Base-by-base conservation (phyloP, 768 basidiomycete genomes). In the Pleurotus giganteus region DNA sequence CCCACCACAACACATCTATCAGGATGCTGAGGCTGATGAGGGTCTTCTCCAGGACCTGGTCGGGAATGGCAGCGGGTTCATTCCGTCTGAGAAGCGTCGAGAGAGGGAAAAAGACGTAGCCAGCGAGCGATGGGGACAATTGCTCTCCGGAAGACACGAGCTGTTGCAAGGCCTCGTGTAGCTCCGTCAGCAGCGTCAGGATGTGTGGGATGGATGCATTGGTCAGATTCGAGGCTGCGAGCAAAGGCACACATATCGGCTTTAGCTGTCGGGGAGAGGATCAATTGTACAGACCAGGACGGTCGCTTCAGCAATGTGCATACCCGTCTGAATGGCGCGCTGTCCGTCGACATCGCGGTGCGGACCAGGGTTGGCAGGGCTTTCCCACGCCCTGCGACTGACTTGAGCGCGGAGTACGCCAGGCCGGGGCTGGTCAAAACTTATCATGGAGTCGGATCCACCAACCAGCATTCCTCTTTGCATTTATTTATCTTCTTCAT, bases 91-190 rank as follows among this genome's bases (percentile, higher is more conserved):
- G 78, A 47, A 97, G 83, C 26, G 85, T 82, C 2, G 93, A 93
- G 36, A 98, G 68, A 2, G 96, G 96, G 61, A 93, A 89, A 70
- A 95, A 91, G 26, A 85, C 74, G 67, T 98, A 98, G 42, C 88
- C 86, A 41, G 92, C 82, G 45, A 94, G 76, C 13, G 81, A 79
- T 0, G 81, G 65, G 1, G 80, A 74, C 31, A 92, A 76, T 3
- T 66, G 49, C 31, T 62, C 56, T 6, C 67, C 67, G 6, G 73
- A 69, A 11, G 71, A 59, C 8, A 76, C 69, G 23, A 81, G 62
- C 4, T 74, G 70, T n/a, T 65, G 66, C 39, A 94, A 72, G 5
- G 70, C 67, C 6, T 65, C 63, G 52, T 79, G 66, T 26, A 94
- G 77, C 21, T 80, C 70, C 15, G 75, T 69, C 41, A 97, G 76